Base-by-base conservation (phyloP, 2,329 filamentous ascomycete species). In the Ilyonectria robusta region DNA sequence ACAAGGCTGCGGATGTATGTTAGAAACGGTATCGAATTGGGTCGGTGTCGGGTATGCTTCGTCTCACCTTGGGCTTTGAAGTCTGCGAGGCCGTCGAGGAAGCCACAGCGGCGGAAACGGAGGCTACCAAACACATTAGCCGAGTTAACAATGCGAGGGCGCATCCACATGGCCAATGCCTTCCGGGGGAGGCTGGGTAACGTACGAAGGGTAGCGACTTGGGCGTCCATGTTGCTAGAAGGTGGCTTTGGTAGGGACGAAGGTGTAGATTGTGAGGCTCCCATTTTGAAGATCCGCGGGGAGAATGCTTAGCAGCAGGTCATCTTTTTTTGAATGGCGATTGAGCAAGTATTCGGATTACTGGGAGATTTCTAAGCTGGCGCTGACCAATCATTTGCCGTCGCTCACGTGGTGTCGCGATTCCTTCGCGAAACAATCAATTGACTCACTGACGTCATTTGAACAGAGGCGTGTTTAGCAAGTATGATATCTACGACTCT, bases 1-100 rank as follows among this genome's bases (percentile, higher is more conserved):
- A 88, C 96, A 98, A 48, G 95, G 95, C 94, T 98, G 77, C 66
- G 6, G 4, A 10, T 5, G 2, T 21, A 13, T 42, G 58, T 73
- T 29, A 71, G 69, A 19, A 66, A 54, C 17, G 53, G 48, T 33
- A 2, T 59, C 17, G 47, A 53, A 68, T 70, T 68, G 67, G 47
- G 19, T 58, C 40, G 64, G 44, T 81, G 80, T 35, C 79, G 78
- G 51, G 77, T 66, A 56, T 29, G 33, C 17, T 42, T 19, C 44
- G 40, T 26, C 73, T 73, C 59, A 85, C 84, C 82, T 84, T 85
- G 66, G 83, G 84, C 76, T 83, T 83, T 55, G 80, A 79, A 62
- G 76, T 71, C 57, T 77, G 76, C 48, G 78, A 72, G 61, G 76
- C 71, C 55, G 78, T 74, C 66, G 77, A 73, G 62, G 77, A 68